Conservation (phyloP, 163 green algal genomes). For the Chlamydomonas reinhardtii region DNA sequence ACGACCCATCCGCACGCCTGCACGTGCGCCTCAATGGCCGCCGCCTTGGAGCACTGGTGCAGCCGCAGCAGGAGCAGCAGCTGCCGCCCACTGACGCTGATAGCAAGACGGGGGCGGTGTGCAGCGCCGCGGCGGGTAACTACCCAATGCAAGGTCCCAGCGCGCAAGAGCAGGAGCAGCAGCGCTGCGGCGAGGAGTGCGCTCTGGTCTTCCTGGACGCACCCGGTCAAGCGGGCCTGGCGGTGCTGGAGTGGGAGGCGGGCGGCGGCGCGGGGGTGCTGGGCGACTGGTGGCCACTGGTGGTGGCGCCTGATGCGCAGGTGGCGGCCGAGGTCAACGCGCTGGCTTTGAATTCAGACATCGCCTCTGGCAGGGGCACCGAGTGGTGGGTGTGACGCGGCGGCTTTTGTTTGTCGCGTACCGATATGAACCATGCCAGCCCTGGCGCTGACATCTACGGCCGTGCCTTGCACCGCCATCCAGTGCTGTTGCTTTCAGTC, state of each 20-base stretch:
- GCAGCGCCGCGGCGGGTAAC: too few relatives aligned
- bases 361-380: not conserved
- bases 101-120: not conserved
- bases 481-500: too few relatives aligned
- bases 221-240: slow-evolving; percentile 1
- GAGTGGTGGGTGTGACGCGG: not conserved
- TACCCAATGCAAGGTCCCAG: too few relatives aligned
- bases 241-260: slow-evolving; percentile 18
- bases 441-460: too few relatives aligned
- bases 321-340: slow-evolving; percentile 36
- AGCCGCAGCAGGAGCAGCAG: not conserved
- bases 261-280: slow-evolving; percentile 6
- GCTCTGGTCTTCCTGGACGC: not conserved
- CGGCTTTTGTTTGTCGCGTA: too few relatives aligned
- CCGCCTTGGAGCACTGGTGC: not conserved
- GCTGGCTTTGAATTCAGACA: not conserved
- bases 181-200: not conserved
- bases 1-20: not conserved
- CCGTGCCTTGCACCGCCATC: too few relatives aligned
- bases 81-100: not conserved
- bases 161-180: not conserved
- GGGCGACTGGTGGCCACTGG: slow-evolving; percentile 15
- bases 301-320: slow-evolving; percentile 2
- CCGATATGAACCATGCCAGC: too few relatives aligned
- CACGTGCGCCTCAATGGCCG: slow-evolving; percentile 30